Percentiles rank a stretch among this genome's conserved stretches.
phyloP scores from a whole-genome alignment of 1,284 basidiomycete species.

The Spongiforma sp. region DNA sequence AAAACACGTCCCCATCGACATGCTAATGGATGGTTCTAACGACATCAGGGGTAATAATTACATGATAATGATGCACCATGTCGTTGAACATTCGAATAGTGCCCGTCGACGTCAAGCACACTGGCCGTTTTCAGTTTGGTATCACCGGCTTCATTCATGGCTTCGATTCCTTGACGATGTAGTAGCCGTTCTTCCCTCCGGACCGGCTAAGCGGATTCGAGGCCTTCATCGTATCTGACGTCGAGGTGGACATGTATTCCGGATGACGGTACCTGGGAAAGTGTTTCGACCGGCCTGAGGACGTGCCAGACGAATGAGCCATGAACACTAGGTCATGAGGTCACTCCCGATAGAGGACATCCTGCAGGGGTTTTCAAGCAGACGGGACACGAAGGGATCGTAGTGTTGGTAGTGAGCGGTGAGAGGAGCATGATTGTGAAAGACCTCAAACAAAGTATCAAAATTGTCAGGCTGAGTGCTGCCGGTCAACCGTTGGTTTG shows the following conservation, averaged over 20 bases:
- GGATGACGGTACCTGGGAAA: conserved; percentile 30
- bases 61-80: conserved; percentile 29
- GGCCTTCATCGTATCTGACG: conserved; percentile 16
- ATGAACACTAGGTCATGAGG: conserved; percentile 28
- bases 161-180: conserved; percentile 20
- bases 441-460: conserved; percentile 14
- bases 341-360: conserved; percentile 24
- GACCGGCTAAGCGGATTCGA: conserved; percentile 15
- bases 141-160: conserved; percentile 15
- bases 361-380: conserved; percentile 26
- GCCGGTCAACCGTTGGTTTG: background rate
- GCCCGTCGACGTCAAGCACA: conserved; percentile 31
- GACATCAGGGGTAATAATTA: too few species aligned
- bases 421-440: conserved; percentile 24
- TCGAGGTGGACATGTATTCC: conserved; percentile 26
- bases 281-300: conserved; percentile 23
- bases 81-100: conserved; percentile 24
- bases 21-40: conserved; percentile 8
- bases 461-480: too few species aligned
- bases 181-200: conserved; percentile 24
- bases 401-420: conserved; percentile 28
- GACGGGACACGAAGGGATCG: conserved; percentile 25
- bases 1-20: conserved; percentile 19
- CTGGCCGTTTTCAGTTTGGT: conserved; percentile 18
- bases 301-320: conserved; percentile 28